Conservation (phyloP, 305 asterid genomes). For the Lippia alba region DNA sequence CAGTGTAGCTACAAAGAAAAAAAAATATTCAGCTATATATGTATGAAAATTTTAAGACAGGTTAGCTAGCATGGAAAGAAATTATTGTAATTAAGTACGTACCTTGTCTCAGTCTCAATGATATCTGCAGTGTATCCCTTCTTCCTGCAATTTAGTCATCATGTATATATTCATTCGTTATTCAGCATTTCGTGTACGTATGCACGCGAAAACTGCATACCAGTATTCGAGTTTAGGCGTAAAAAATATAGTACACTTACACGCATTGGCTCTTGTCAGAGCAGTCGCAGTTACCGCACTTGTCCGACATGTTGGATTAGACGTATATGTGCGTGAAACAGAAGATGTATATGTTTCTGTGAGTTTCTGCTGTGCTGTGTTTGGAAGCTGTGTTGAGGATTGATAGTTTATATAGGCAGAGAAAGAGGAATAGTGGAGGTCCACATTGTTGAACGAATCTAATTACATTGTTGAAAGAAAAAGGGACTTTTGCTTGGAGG, state of each 20-base stretch:
- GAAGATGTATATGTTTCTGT: constrained; percentile 2
- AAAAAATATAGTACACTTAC: constrained; percentile 40
- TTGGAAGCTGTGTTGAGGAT: constrained; percentile 1
- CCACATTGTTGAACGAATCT: constrained; percentile 12
- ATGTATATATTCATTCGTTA: not conserved
- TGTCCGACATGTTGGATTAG: constrained; percentile 51
- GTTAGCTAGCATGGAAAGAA: not conserved
- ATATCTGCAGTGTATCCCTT: constrained; percentile 56
- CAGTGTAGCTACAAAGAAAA: constrained; percentile 51
- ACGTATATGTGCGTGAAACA: not conserved
- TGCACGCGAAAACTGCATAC: too few species aligned
- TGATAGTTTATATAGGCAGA: constrained; percentile 45
- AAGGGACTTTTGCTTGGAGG: not conserved
- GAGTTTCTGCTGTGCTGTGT: constrained; percentile 23
- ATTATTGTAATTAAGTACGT: not conserved
- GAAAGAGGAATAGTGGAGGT: not conserved
- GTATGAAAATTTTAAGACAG: not conserved
- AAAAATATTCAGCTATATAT: not conserved
- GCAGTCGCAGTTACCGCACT: constrained; percentile 59
- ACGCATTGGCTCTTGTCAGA: constrained; percentile 53
- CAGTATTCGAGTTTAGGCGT: not conserved
- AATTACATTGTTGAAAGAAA: too few species aligned
- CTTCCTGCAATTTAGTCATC: constrained; percentile 53
- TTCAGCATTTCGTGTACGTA: too few species aligned
- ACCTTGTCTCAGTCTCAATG: constrained; percentile 50